Evolutionary conservation across 805 yeast species (phyloP).

Genomic region (Saturnispora gosingensis): DNA sequence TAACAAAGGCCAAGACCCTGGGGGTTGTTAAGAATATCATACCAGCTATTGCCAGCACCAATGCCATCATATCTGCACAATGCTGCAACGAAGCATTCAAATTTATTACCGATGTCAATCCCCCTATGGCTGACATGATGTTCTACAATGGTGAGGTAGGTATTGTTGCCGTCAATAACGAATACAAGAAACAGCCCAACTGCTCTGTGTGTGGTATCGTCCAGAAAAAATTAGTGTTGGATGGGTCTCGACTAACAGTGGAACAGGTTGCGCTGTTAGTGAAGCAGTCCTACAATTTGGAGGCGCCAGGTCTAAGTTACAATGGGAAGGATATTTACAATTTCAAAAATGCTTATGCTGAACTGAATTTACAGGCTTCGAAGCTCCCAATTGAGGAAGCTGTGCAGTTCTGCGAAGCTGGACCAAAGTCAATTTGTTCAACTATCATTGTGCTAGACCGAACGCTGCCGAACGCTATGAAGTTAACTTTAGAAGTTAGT

Average conservation of each 20-base stretch:
- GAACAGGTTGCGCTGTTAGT: conserved; percentile 14
- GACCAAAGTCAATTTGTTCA: not conserved
- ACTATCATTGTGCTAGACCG: conserved; percentile 14
- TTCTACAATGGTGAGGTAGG: conserved; percentile 81
- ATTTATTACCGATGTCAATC: conserved; percentile 60
- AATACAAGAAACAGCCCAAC: conserved; percentile 46
- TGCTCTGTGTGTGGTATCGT: conserved; percentile 70
- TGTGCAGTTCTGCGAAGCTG: not conserved
- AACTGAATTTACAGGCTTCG: not conserved
- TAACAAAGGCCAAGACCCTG: conserved; percentile 59
- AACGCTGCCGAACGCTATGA: conserved; percentile 5
- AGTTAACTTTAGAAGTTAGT: conserved; percentile 6
- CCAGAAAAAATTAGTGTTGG: conserved; percentile 7
- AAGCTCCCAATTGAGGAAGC: not conserved
- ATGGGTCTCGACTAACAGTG: conserved; percentile 13
- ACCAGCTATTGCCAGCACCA: conserved; percentile 91
- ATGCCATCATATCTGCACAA: conserved; percentile 83
- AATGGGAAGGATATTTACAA: conserved; percentile 21
- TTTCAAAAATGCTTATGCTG: conserved; percentile 9
- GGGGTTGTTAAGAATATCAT: conserved; percentile 89
- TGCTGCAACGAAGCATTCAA: conserved; percentile 84
- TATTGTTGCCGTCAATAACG: conserved; percentile 63
- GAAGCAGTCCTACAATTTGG: conserved; percentile 11
- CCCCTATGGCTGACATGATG: conserved; percentile 66
- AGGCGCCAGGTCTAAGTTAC: conserved; percentile 17